These are phyloP conservation scores for Cutaneotrichosporon cutaneum DNA, from an alignment of 1,284 basidiomycete genomes.

Conservation along the genomic window DNA sequence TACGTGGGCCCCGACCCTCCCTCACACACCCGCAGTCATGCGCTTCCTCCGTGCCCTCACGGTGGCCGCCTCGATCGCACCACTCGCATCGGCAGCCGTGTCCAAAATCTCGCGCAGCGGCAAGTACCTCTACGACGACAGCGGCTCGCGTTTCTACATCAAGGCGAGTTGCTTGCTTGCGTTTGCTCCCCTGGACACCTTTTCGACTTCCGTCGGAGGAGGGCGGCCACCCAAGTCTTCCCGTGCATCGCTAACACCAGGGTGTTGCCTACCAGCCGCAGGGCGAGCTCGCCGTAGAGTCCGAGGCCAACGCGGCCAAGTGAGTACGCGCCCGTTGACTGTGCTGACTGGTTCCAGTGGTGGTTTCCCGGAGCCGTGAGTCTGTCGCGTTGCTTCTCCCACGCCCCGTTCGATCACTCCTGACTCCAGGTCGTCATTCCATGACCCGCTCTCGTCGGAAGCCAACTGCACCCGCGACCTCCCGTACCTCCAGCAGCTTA, in stretches of 20 bases:
- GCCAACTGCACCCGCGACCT: conserved; percentile 74
- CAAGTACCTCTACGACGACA: conserved; percentile 72
- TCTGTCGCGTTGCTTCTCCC: conserved; percentile 43
- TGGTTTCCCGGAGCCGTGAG: conserved; percentile 67
- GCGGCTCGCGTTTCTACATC: conserved; percentile 79
- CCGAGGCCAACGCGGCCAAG: conserved; percentile 58
- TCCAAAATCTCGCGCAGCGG: conserved; percentile 48
- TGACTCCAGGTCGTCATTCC: conserved; percentile 39
- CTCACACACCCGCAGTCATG: conserved; percentile 6
- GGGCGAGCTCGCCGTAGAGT: conserved; percentile 58
- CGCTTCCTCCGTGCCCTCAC: conserved; percentile 17
- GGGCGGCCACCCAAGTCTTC: neutral
- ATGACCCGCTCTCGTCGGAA: conserved; percentile 70
- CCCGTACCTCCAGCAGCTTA: conserved; percentile 64
- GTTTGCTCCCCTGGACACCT: neutral
- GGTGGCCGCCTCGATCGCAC: conserved; percentile 19
- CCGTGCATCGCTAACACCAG: conserved; percentile 31
- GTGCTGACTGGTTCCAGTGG: conserved; percentile 35
- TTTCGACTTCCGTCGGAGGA: neutral
- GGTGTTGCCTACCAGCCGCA: conserved; percentile 87
- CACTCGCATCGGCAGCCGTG: conserved; percentile 33
- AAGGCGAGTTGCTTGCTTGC: conserved; percentile 55
- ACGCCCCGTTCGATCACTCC: neutral
- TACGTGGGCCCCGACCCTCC: neutral
- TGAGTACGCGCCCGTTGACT: conserved; percentile 26